Percentiles rank a stretch among this genome's conserved stretches.
Conservation (phyloP, 495 filamentous ascomycete species). For the Tetracladium setigerum region DNA sequence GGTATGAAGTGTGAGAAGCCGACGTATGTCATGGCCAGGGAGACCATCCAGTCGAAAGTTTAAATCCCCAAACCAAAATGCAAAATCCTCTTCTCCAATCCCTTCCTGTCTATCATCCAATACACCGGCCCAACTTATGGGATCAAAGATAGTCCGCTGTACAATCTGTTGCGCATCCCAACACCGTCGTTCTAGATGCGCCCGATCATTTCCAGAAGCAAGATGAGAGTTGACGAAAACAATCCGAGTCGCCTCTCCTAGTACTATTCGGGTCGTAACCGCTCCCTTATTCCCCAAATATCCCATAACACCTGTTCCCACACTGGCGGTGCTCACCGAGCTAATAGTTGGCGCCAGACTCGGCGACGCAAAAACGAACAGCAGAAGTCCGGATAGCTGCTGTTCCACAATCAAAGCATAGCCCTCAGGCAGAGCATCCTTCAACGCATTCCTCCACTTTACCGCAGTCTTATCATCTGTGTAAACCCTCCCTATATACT, state of each 20-base stretch:
- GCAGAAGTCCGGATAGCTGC: slow-evolving; percentile 77
- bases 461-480: slow-evolving; percentile 59
- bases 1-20: slow-evolving; percentile 75
- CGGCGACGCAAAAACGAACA: slow-evolving; percentile 82
- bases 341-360: slow-evolving; percentile 61
- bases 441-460: slow-evolving; percentile 71
- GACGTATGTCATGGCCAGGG: slow-evolving; percentile 82
- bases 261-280: slow-evolving; percentile 68
- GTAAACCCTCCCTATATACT: slow-evolving; percentile 55
- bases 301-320: slow-evolving; percentile 83
- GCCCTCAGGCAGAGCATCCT: slow-evolving; percentile 63
- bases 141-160: slow-evolving; percentile 63
- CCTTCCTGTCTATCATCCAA: slow-evolving; percentile 48
- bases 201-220: slow-evolving; percentile 73
- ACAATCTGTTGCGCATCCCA: slow-evolving; percentile 75
- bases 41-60: slow-evolving; percentile 91
- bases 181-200: slow-evolving; percentile 72
- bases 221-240: slow-evolving; percentile 90
- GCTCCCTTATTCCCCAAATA: slow-evolving; percentile 97
- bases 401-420: slow-evolving; percentile 72
- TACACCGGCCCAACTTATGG: slow-evolving; percentile 51
- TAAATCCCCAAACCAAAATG: slow-evolving; percentile 94
- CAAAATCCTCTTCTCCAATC: slow-evolving; percentile 88
- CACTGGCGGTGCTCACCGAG: slow-evolving; percentile 65
- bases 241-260: slow-evolving; percentile 84